A percentile compares a stretch with the other conserved stretches of the same genome.
Conservation (phyloP, 2,329 filamentous ascomycete species). For the Boeremia exigua region DNA sequence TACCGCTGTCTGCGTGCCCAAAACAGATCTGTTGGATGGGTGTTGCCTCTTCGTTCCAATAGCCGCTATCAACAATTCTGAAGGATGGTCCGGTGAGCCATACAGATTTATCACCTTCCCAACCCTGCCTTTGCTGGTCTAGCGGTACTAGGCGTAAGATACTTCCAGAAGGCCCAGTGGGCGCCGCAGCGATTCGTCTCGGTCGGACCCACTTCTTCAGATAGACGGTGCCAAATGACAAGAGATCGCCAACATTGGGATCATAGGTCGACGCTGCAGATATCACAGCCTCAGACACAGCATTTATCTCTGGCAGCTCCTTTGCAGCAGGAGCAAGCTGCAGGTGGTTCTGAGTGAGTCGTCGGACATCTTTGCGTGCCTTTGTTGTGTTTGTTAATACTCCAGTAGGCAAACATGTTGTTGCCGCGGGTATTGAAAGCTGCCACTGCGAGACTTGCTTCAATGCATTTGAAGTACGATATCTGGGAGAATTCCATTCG, state of each 20-base stretch:
- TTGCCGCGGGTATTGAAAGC: constrained; percentile 27
- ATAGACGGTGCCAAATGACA: constrained; percentile 65
- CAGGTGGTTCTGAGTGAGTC: constrained; percentile 27
- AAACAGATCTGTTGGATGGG: constrained; percentile 63
- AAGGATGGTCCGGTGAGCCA: constrained; percentile 57
- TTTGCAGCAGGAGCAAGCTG: constrained; percentile 32
- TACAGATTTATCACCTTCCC: constrained; percentile 55
- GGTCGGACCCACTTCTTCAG: constrained; percentile 46
- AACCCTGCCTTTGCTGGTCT: constrained; percentile 61
- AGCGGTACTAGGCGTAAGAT: constrained; percentile 63
- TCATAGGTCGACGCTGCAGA: constrained; percentile 46
- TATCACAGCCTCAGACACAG: constrained; percentile 38
- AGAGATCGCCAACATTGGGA: constrained; percentile 51
- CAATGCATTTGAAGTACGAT: constrained; percentile 33
- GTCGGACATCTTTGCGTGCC: constrained; percentile 22
- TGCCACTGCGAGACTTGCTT: constrained; percentile 34
- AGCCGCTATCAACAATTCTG: constrained; percentile 53
- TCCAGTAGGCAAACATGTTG: constrained; percentile 4
- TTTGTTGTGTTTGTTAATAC: constrained; percentile 9
- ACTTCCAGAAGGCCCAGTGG: constrained; percentile 63
- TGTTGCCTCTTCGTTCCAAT: constrained; percentile 62
- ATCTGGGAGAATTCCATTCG: constrained; percentile 58
- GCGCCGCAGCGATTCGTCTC: constrained; percentile 40
- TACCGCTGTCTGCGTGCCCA: constrained; percentile 51
- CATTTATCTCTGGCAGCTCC: constrained; percentile 31